Evolutionary conservation across 2,329 filamentous ascomycete genomes (phyloP).

Genomic region (Dactylellina leptospora): DNA sequence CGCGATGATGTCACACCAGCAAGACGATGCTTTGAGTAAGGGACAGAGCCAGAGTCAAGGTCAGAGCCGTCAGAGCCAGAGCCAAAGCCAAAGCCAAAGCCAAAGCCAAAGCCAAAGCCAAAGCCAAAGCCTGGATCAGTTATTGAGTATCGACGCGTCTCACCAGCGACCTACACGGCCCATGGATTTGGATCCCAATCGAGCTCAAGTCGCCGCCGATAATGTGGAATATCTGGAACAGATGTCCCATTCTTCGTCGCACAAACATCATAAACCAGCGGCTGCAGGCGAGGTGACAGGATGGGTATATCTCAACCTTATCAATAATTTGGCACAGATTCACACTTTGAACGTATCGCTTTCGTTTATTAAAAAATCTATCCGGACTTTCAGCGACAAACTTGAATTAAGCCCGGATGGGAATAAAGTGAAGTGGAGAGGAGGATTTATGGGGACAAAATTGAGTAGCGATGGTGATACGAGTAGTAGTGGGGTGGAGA

Average conservation of each 20-base stretch:
- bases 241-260: constrained; percentile 71
- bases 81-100: too few species aligned
- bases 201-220: constrained; percentile 76
- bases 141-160: constrained; percentile 21
- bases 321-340: constrained; percentile 82
- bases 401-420: constrained; percentile 81
- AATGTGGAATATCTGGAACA: constrained; percentile 83
- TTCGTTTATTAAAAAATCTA: constrained; percentile 77
- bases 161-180: constrained; percentile 81
- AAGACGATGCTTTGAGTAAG: constrained; percentile 53
- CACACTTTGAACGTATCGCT: constrained; percentile 85
- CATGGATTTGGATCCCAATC: constrained; percentile 78
- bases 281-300: constrained; percentile 73
- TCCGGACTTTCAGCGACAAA: constrained; percentile 74
- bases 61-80: too few species aligned
- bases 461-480: constrained; percentile 72
- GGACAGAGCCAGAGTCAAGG: constrained; percentile 43
- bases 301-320: constrained; percentile 83
- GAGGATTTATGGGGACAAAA: constrained; percentile 71
- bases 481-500: constrained; percentile 61
- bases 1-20: constrained; percentile 59
- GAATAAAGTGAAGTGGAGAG: constrained; percentile 80
- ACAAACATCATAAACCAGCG: constrained; percentile 66
- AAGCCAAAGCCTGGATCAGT: constrained; percentile 42
- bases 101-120: too few species aligned